Conservation (phyloP, 169 alveolate genomes). For the Haemoproteus tartakovskyi region DNA sequence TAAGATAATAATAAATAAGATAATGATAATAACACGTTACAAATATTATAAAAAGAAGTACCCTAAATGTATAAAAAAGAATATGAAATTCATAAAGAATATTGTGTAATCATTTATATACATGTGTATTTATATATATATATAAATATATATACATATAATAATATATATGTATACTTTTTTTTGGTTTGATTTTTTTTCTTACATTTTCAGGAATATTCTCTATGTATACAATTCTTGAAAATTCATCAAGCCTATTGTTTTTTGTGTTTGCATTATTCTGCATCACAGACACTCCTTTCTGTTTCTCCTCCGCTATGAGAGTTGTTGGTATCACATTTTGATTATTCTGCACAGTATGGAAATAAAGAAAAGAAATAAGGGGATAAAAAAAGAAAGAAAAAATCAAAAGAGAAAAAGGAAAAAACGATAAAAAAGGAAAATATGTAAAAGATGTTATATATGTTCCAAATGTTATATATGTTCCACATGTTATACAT, state of each 20-base stretch:
- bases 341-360: slow-evolving; percentile 9
- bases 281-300: slow-evolving; percentile 49
- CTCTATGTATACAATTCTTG: slow-evolving; percentile 55
- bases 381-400: background rate
- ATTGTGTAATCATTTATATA: no score
- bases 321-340: slow-evolving; percentile 10
- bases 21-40: background rate
- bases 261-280: slow-evolving; percentile 33
- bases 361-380: background rate
- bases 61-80: background rate
- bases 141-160: background rate
- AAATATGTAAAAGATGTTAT: no score
- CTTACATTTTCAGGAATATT: slow-evolving; percentile 47
- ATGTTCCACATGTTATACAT: no score
- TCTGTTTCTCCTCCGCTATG: slow-evolving; percentile 16
- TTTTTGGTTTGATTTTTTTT: background rate
- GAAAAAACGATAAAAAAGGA: background rate
- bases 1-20: background rate
- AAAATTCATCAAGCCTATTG: slow-evolving; percentile 53
- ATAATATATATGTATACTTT: background rate
- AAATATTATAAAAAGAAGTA: no score
- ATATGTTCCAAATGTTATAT: no score
- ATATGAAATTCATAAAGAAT: background rate
- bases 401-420: background rate
- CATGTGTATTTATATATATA: background rate